Base-by-base conservation (phyloP, 2,329 filamentous ascomycete genomes). In the Clarireedia sp. region DNA sequence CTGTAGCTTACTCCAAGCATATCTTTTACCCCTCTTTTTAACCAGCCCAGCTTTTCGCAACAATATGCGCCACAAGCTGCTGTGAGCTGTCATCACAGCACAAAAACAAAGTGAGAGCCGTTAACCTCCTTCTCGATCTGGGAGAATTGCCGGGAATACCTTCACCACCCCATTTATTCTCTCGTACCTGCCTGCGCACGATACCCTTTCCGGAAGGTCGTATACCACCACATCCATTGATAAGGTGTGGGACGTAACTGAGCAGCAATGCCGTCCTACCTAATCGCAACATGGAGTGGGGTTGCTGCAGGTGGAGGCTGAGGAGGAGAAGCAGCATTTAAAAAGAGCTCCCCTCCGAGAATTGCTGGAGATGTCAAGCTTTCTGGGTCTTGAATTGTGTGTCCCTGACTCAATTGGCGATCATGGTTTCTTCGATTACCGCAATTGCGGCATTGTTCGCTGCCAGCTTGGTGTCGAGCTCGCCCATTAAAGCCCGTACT, bases 401-500 rank as follows among this genome's bases (percentile, higher is more conserved):
- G 36, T 44, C 24, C 9, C 16, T 6, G 33, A 4, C 33, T 52
- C 23, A 36, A 51, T 38, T 45, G 41, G 33, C 16, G 23, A 52
- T 29, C 19, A 56, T 56, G 17, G 38, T 19, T 41, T 19, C 48
- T 51, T 53, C 54, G 37, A 56, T 53, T 54, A 36, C 26, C 19
- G 33, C 37, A 47, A 9, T 51, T 26, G 16, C 26, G 19, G 48
- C 43, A 23, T 33, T 40, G 10, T 48, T 36, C 3, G 38, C 46
- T 7, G 52, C 33, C 12, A 40, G 46, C 9, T 38, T 55, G 26
- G 52, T 55, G 3, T 53, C 50, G 12, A 38, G 26, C 49, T 51
- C 54, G 17, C 54, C 54, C 9, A 56, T 53, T 21, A 55, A 55
- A 50, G 52, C 52, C 37, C 52, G 52, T 29, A 55, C 54, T 4